Evolutionary conservation across 2,329 filamentous ascomycete genomes (phyloP).

Genomic region (Alternaria viburni): DNA sequence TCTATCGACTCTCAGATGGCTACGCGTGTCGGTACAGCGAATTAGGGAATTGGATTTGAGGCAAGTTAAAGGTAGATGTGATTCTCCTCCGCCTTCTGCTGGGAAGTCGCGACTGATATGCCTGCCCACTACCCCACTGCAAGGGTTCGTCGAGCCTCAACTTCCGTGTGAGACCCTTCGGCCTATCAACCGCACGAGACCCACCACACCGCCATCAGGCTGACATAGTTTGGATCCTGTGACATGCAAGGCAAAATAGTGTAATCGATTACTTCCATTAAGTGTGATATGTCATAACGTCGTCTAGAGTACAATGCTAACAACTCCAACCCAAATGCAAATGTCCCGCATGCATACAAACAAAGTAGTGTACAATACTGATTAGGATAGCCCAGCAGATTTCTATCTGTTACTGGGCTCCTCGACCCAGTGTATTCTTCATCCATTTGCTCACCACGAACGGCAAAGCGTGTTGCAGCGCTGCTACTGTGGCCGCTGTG

Average conservation of each 20-base stretch:
- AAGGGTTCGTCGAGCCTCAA: slow-evolving; percentile 3
- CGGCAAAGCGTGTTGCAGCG: neutral
- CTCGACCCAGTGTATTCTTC: neutral
- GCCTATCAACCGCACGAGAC: slow-evolving; percentile 7
- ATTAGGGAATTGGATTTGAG: neutral
- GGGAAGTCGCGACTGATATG: neutral
- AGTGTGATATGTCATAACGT: neutral
- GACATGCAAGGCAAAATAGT: neutral
- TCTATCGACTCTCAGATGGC: neutral
- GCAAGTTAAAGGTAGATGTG: neutral
- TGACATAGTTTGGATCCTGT: neutral
- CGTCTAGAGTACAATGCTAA: neutral
- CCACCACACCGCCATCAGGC: neutral
- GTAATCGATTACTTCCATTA: neutral
- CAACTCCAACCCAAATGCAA: slow-evolving; percentile 1
- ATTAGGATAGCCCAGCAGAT: neutral
- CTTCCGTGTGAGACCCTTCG: neutral
- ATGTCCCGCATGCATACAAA: neutral
- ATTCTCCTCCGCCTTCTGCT: neutral
- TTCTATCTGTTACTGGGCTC: neutral
- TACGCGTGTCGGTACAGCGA: neutral
- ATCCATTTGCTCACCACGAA: neutral
- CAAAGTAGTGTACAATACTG: neutral
- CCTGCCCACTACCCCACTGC: neutral
- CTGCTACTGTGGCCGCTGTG: neutral